Conservation (phyloP, 202 grass and related monocot genomes). For the Musa balbisiana region DNA sequence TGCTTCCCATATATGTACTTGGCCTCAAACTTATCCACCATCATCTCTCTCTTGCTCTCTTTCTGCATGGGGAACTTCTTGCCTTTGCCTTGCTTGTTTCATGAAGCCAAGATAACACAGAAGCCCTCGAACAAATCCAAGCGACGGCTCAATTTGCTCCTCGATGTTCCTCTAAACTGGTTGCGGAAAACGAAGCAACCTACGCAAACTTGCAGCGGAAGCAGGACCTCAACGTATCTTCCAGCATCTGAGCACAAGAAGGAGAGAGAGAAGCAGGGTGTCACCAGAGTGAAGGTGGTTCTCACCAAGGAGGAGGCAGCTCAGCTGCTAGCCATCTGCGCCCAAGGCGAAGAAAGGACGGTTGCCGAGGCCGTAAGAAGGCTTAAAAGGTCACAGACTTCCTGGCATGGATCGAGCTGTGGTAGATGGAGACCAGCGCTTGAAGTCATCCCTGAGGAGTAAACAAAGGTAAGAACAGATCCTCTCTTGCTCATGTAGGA, state of each 20-base stretch:
- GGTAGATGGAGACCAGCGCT: slow-evolving; percentile 8
- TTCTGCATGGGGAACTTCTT: slow-evolving; percentile 9
- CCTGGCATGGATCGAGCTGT: neutral
- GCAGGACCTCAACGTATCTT: neutral
- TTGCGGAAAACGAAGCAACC: neutral
- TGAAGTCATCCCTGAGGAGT: slow-evolving; percentile 9
- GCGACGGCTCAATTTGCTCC: neutral
- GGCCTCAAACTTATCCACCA: neutral
- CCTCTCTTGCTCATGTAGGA: neutral
- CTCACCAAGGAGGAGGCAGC: slow-evolving; percentile 20
- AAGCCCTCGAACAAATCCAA: neutral
- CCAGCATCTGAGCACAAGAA: neutral
- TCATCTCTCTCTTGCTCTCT: neutral
- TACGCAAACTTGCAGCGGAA: neutral
- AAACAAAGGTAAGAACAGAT: neutral
- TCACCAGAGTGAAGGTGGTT: slow-evolving; percentile 13
- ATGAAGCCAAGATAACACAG: neutral
- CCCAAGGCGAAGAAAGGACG: neutral
- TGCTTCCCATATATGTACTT: neutral
- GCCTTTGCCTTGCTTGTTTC: neutral
- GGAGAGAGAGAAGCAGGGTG: slow-evolving; percentile 5
- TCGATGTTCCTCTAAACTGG: neutral
- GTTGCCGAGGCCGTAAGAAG: neutral
- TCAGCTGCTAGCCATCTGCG: slow-evolving; percentile 8
- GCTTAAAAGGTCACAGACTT: neutral